Base-by-base conservation (phyloP, 2,329 filamentous ascomycete species). In the Cercospora zeina region DNA sequence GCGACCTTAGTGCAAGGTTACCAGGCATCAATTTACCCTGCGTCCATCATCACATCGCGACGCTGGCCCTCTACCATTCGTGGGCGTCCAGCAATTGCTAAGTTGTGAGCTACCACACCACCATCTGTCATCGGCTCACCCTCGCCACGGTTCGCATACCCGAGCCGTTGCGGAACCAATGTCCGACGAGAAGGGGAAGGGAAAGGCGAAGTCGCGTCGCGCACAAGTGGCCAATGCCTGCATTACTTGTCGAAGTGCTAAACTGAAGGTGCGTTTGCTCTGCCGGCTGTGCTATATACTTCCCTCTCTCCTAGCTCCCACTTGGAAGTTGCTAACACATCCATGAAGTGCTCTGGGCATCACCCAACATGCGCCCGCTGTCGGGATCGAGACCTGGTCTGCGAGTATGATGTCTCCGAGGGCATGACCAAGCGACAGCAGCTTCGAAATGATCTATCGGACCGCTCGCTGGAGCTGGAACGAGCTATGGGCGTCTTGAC, bases 401-500 rank as follows among this genome's bases (percentile, higher is more conserved):
- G 67, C 59, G 51, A 63, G 16, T 69, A 68, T 55, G 67, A 69
- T 30, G 65, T 69, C 24, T 47, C 62, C 19, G 56, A 67, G 37
- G 67, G 67, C 30, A 61, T 67, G 49, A 66, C 67, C 11, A 66
- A 64, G 54, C 65, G 65, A 47, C 65, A 67, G 30, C 56, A 65
- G 30, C 56, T 67, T 19, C 57, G 62, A 30, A 47, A 59, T 39
- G 60, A 68, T 45, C 24, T 68, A 33, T 47, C 61, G 6, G 54
- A 59, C 16, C 58, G 51, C 27, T 62, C 36, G 11, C 19, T 53
- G 7, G 62, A 65, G 14, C 58, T 65, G 13, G 60, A 61, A 8
- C 58, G 51, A 8, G 56, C 61, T 2, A 61, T 56, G 55, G 47
- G 27, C 2, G 36, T 70, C 10, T 42, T 70, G 24, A 57, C 31